phyloP scores from a whole-genome alignment of 805 yeast species.

The Kodamaea fukazawae region DNA sequence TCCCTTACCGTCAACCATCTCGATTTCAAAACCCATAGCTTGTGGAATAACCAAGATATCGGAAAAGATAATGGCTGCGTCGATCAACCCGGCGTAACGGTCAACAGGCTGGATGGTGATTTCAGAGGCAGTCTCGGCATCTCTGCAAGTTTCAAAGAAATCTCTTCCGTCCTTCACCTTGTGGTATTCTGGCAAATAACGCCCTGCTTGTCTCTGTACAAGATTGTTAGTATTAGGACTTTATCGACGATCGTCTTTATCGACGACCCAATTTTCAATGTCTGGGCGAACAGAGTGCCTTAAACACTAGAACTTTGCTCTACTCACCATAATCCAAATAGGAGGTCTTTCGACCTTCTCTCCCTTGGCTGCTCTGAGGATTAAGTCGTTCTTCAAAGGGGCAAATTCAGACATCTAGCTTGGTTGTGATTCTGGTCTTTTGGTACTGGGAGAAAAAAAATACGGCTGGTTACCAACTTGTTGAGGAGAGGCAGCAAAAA shows the following conservation, averaged over 20 bases:
- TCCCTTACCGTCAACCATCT: conserved; percentile 92
- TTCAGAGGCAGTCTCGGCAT: conserved; percentile 88
- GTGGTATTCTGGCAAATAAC: conserved; percentile 90
- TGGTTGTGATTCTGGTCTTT: not conserved
- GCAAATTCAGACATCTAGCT: conserved; percentile 52
- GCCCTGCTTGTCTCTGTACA: conserved; percentile 86
- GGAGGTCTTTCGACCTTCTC: conserved; percentile 96
- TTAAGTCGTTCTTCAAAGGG: conserved; percentile 81
- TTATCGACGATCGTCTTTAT: not conserved
- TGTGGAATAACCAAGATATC: conserved; percentile 96
- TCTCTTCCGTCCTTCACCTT: conserved; percentile 80
- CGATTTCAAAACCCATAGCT: conserved; percentile 95
- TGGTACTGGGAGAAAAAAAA: conserved; percentile 1
- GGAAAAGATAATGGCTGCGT: conserved; percentile 95
- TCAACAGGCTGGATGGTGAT: conserved; percentile 95
- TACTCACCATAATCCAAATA: conserved; percentile 82
- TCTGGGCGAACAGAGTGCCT: not conserved
- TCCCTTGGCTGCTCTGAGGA: conserved; percentile 87
- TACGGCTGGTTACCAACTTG: not conserved
- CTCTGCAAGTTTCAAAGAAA: conserved; percentile 93
- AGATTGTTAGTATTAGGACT: conserved; percentile 13
- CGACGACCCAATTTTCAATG: not conserved
- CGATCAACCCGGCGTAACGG: conserved; percentile 83
- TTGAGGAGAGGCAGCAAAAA: no score
- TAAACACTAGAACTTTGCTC: not conserved